A percentile compares a stretch with the other conserved stretches of the same genome.
Conservation (phyloP, 139 green algal genomes). For the Marvania coccoides region DNA sequence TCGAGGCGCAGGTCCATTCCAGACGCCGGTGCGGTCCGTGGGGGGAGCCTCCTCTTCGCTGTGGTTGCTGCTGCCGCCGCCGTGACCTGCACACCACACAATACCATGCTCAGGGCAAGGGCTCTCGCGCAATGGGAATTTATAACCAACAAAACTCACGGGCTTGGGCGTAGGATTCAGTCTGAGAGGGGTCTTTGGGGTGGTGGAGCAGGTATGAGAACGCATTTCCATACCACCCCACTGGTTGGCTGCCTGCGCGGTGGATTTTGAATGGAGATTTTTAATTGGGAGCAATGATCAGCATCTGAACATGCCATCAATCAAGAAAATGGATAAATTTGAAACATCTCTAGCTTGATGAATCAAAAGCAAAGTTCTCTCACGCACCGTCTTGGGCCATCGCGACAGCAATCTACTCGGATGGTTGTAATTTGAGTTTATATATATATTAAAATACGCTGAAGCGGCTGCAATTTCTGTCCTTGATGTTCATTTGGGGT, state of each 20-base stretch:
- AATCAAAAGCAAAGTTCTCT: too few species aligned
- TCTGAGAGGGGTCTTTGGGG: conserved; percentile 19
- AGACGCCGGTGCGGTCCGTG: conserved; percentile 58
- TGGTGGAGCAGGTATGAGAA: conserved; percentile 69
- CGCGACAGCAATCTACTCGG: too few species aligned
- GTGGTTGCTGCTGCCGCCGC: background rate
- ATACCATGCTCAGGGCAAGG: background rate
- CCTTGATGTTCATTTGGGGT: too few species aligned
- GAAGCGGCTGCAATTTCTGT: too few species aligned
- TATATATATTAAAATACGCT: too few species aligned
- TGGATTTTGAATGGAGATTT: background rate
- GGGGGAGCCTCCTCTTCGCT: conserved; percentile 3
- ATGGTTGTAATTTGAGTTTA: too few species aligned
- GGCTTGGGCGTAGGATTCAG: conserved; percentile 45
- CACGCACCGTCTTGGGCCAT: too few species aligned
- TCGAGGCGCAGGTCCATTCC: conserved; percentile 68
- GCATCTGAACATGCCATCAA: background rate
- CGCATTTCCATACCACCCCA: conserved; percentile 46
- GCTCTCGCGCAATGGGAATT: background rate
- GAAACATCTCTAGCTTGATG: too few species aligned
- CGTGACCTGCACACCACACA: background rate
- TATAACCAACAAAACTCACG: background rate
- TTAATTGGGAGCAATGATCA: background rate
- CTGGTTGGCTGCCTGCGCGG: conserved; percentile 43
- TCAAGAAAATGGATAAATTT: too few species aligned